These are phyloP conservation scores for Cercophora scortea DNA, from an alignment of 495 filamentous ascomycete genomes.

Conservation along the genomic window DNA sequence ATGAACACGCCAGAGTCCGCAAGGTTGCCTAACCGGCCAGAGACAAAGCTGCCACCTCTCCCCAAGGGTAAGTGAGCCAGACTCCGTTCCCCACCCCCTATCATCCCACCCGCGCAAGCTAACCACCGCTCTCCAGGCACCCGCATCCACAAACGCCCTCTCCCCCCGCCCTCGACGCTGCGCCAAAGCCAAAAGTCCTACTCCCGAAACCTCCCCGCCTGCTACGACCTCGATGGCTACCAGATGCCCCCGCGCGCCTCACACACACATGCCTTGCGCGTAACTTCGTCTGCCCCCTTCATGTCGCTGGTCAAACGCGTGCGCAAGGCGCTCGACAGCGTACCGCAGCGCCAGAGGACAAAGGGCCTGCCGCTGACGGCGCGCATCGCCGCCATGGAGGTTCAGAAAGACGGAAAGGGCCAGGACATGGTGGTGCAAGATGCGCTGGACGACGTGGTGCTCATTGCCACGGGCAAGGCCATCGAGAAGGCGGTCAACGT, in stretches of 20 bases:
- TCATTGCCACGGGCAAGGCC: conserved; percentile 75
- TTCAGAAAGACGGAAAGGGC: conserved; percentile 1
- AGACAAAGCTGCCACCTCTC: conserved; percentile 37
- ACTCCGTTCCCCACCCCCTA: neutral
- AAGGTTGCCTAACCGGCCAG: conserved; percentile 15
- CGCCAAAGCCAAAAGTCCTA: conserved; percentile 37
- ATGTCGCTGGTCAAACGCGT: conserved; percentile 77
- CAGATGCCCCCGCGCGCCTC: conserved; percentile 46
- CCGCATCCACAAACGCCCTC: conserved; percentile 20
- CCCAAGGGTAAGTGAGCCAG: conserved; percentile 31
- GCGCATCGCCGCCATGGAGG: conserved; percentile 34
- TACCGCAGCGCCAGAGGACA: conserved; percentile 25
- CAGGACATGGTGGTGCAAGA: conserved; percentile 3
- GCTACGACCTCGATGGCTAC: conserved; percentile 64
- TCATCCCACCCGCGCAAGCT: neutral
- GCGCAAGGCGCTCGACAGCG: conserved; percentile 61
- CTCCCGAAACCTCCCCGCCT: neutral
- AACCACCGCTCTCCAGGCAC: conserved; percentile 10
- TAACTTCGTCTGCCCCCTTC: conserved; percentile 68
- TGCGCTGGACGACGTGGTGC: conserved; percentile 46
- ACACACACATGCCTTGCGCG: conserved; percentile 54
- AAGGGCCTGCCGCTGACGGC: conserved; percentile 30
- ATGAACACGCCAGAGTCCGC: neutral
- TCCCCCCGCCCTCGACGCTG: conserved; percentile 21
- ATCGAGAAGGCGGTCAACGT: conserved; percentile 63